phyloP scores from a whole-genome alignment of 495 filamentous ascomycete species.

The Lasiosphaeriaceae sp. region DNA sequence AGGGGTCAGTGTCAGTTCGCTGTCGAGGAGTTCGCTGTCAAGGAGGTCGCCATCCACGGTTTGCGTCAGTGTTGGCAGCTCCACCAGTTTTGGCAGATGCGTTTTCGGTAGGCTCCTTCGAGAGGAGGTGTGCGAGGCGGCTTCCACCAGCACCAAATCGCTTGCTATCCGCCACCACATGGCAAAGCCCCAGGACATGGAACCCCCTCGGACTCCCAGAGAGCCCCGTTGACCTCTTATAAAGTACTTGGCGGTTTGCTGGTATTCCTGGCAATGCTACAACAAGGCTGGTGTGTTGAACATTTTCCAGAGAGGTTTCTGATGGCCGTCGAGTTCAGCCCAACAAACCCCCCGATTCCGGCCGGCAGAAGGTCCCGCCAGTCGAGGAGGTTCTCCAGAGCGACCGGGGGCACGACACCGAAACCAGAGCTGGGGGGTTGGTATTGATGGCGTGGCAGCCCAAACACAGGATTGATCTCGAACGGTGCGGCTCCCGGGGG shows the following conservation, averaged over 20 bases:
- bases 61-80: slow-evolving; percentile 27
- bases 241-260: too few species aligned
- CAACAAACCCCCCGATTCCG: slow-evolving; percentile 80
- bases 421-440: slow-evolving; percentile 37
- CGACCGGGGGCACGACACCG: slow-evolving; percentile 44
- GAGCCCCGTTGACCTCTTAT: too few species aligned
- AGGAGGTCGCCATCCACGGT: slow-evolving; percentile 46
- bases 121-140: slow-evolving; percentile 77
- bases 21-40: too few species aligned
- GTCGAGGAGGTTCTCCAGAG: slow-evolving; percentile 66
- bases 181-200: too few species aligned
- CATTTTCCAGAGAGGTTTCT: too few species aligned
- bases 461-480: slow-evolving; percentile 53
- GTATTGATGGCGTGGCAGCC: slow-evolving; percentile 70
- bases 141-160: slow-evolving; percentile 73
- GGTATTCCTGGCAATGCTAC: too few species aligned
- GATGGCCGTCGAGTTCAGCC: slow-evolving; percentile 48
- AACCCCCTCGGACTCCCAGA: too few species aligned
- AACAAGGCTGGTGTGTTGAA: too few species aligned
- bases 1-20: slow-evolving; percentile 80
- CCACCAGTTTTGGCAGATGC: slow-evolving; percentile 35
- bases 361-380: slow-evolving; percentile 44
- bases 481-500: slow-evolving; percentile 16
- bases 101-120: slow-evolving; percentile 71
- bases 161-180: too few species aligned